These are phyloP conservation scores for Phyllosticta paracitricarpa DNA, from an alignment of 2,329 filamentous ascomycete genomes.

Conservation along the genomic window DNA sequence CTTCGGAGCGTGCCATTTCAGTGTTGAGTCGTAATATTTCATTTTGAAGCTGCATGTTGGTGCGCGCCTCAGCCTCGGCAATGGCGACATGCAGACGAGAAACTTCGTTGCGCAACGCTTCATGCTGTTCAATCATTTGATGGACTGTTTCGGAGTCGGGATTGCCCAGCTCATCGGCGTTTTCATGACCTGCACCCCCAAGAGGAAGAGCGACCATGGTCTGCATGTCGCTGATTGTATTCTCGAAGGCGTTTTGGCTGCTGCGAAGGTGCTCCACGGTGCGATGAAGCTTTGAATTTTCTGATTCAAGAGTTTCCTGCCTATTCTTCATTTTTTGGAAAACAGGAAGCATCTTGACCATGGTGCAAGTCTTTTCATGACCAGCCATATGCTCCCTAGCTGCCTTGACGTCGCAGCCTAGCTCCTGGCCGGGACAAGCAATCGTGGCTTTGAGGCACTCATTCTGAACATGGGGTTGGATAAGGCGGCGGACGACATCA, in stretches of 20 bases:
- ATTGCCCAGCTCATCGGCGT: constrained; percentile 23
- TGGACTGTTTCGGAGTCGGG: constrained; percentile 25
- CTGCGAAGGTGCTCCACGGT: constrained; percentile 37
- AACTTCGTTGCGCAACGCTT: constrained; percentile 51
- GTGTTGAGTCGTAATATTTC: constrained; percentile 52
- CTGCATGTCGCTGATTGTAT: constrained; percentile 29
- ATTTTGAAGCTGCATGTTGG: constrained; percentile 53
- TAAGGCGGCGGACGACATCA: constrained; percentile 32
- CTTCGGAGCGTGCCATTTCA: constrained; percentile 51
- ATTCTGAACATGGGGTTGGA: constrained; percentile 31
- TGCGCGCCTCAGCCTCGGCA: constrained; percentile 49
- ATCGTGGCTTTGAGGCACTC: constrained; percentile 33
- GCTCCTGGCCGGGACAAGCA: constrained; percentile 33
- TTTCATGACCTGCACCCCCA: not conserved
- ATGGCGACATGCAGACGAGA: constrained; percentile 44
- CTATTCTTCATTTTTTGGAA: constrained; percentile 26
- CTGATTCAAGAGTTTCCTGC: constrained; percentile 32
- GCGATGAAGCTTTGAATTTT: constrained; percentile 32
- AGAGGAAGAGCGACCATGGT: constrained; percentile 7
- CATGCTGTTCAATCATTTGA: constrained; percentile 50
- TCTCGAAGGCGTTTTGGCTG: constrained; percentile 32
- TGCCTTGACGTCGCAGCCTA: constrained; percentile 33
- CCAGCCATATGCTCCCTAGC: constrained; percentile 29
- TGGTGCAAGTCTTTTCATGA: constrained; percentile 34
- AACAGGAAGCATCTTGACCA: constrained; percentile 38